Conservation (phyloP, 805 yeast species). For the Phaffomyces thermotolerans region DNA sequence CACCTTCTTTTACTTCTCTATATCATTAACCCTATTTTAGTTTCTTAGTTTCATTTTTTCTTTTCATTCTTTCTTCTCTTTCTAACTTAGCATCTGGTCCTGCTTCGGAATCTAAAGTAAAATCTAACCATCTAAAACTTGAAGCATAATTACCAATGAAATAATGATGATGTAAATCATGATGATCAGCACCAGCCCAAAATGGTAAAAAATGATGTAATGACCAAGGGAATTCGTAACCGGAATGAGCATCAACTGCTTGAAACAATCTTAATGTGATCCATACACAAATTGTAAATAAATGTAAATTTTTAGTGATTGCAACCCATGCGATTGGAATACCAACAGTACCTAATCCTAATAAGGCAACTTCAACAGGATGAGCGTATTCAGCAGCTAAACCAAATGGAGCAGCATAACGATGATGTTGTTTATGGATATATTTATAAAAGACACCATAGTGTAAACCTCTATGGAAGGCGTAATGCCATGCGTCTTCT, state of each 20-base stretch:
- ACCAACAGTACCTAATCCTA: constrained; percentile 94
- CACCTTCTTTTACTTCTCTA: too few relatives aligned
- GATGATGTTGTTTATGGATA: constrained; percentile 94
- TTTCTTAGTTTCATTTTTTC: constrained; percentile 9
- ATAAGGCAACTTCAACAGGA: constrained; percentile 83
- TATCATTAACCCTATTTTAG: not conserved
- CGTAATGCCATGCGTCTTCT: constrained; percentile 95
- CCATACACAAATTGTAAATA: constrained; percentile 84
- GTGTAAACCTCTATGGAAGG: constrained; percentile 86
- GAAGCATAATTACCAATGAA: constrained; percentile 92
- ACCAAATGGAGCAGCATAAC: constrained; percentile 96
- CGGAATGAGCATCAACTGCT: constrained; percentile 96
- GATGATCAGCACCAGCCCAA: constrained; percentile 98
- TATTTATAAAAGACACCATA: constrained; percentile 80
- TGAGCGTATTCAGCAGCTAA: constrained; percentile 96
- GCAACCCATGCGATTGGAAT: constrained; percentile 80
- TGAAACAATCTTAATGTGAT: constrained; percentile 80
- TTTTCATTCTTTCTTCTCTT: constrained; percentile 54
- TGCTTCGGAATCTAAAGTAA: constrained; percentile 75
- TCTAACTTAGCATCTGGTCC: constrained; percentile 68
- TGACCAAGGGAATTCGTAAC: constrained; percentile 96
- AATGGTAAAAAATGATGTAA: constrained; percentile 83
- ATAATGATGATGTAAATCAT: constrained; percentile 92
- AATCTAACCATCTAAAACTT: constrained; percentile 95
- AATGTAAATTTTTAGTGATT: constrained; percentile 67